A percentile compares a stretch with the other conserved stretches of the same genome.
Conservation (phyloP, 2,329 filamentous ascomycete species). For the Xylaria polymorpha region DNA sequence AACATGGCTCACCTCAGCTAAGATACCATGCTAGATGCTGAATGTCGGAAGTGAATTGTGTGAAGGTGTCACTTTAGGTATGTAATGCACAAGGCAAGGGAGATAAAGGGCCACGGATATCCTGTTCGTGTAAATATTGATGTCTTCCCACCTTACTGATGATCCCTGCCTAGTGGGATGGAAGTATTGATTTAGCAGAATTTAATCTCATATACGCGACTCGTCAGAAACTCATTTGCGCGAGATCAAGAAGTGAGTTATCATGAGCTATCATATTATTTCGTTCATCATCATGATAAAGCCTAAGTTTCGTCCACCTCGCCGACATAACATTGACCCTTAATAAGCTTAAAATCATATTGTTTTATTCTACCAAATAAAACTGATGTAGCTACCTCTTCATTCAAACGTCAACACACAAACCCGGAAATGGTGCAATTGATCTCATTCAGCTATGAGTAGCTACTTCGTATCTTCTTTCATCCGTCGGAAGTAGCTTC, state of each 20-base stretch:
- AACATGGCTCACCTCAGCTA: too few species aligned
- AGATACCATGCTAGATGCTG: too few species aligned
- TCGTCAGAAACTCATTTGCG: background rate
- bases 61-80: too few species aligned
- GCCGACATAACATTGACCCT: background rate
- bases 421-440: background rate
- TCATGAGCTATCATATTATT: background rate
- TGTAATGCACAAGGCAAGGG: background rate
- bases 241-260: background rate
- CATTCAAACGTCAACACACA: background rate
- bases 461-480: background rate
- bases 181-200: background rate
- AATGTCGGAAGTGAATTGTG: too few species aligned
- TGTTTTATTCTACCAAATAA: too few species aligned
- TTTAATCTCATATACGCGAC: background rate
- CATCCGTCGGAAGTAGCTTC: background rate
- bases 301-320: too few species aligned
- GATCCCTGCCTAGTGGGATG: background rate
- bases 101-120: background rate
- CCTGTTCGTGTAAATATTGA: too few species aligned
- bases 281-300: too few species aligned
- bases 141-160: too few species aligned
- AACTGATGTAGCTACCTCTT: too few species aligned
- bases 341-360: background rate
- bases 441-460: background rate